Evolutionary conservation across 2,329 filamentous ascomycete species (phyloP), one percentile per base, ranked within the genome.

Genomic region (Claviceps purpurea): DNA sequence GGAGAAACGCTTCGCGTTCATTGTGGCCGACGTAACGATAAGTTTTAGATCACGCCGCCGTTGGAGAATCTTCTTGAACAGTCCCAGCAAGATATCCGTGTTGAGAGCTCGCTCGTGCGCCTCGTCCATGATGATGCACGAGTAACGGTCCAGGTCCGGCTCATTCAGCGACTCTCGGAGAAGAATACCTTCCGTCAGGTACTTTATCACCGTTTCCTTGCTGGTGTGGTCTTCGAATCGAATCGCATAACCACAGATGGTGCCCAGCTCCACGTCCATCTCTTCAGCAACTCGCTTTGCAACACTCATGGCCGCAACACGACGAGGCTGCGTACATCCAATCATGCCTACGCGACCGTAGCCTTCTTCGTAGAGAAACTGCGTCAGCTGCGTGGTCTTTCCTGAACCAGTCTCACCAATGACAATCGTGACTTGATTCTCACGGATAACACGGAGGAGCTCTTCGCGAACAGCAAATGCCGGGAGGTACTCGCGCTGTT

Each of bases 111-210:
- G 81, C 68, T 98, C 93, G 76, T 98, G 93, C 4, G 93, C 94
- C 72, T 98, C 93, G 64, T 98, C 93, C 93, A 98, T 98, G 68
- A 98, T 98, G 61, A 98, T 89, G 65, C 90, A 96, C 14, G 91
- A 95, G 65, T 98, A 98, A 57, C 88, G 87, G 67, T 97, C 93
- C 46, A 98, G 75, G 65, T 98, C 91, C 6, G 85, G 81, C 66
- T 97, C 91, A 54, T 89, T 90, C 11, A 98, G 75, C 5, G 89
- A 96, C 63, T 98, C 94, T 70, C 93, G 81, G 37, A 98, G 77
- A 45, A 98, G 73, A 22, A 98, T 88, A 72, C 93, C 93, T 62
- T 98, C 94, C 0, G 93, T 98, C 90, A 98, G 96, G 68, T 98
- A 98, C 69, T 98, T 98, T 71, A 98, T 97, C 54, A 84, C 76